Base-by-base conservation (phyloP, 1,284 basidiomycete genomes). In the Meripilus lineatus region DNA sequence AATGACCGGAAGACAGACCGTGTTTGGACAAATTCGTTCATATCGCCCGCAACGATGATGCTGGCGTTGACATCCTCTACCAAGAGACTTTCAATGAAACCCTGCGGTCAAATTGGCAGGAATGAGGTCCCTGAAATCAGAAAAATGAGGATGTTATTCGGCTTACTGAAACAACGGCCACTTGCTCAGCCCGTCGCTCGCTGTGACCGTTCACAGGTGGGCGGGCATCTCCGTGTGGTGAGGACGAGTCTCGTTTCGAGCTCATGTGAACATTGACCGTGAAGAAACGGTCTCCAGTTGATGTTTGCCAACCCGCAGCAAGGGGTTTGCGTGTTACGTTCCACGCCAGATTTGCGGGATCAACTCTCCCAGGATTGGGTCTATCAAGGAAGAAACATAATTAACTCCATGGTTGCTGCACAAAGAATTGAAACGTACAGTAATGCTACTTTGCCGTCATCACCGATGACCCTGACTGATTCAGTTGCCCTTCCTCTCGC, bases 331-430 rank as follows among this genome's bases (percentile, higher is more conserved):
- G 71, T 5, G 78, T 74, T 17, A 67, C 64, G n/a, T 64, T 64
- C 79, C 80, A 84, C 4, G 76, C 78, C 14, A 58, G 39, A 53
- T 75, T 76, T 10, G 60, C 66, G 3, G 81, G 81, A 36, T 81
- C 74, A 42, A 84, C 74, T 38, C 79, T 74, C 22, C 79, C 79
- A 26, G 80, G 81, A 54, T 84, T 83, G 50, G 74, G 70, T 49
- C 78, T 81, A 25, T 33, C 14, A 5, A 10, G 5, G 4, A 23
- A 24, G 23, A 4, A 26, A 13, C 23, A 5, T 32, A 37, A 34
- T n/a, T 35, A n/a, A 37, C n/a, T 42, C 13, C 17, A 23, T 32
- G 18, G 6, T 5, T 5, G 38, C 28, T 8, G 32, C 15, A 37
- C 15, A 23, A 36, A 13, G 11, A n/a, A 8, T 11, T 23, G 3